Evolutionary conservation across 2,329 filamentous ascomycete species (phyloP).

Genomic region (Verticillium isaacii): DNA sequence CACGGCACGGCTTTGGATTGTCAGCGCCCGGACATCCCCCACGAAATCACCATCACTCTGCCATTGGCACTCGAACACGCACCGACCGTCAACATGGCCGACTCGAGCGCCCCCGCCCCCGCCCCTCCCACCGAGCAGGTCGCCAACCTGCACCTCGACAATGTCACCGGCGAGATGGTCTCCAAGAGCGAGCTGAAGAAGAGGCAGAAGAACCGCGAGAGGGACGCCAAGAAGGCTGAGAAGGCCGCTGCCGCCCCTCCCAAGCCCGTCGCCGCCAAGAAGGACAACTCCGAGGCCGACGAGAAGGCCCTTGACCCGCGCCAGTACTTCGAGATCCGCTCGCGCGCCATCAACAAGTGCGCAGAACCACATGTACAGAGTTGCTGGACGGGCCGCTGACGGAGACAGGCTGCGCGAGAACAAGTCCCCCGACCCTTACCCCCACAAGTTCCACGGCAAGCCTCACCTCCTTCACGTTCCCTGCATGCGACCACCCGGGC

Average conservation of each 20-base stretch:
- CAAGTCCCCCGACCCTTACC: constrained; percentile 78
- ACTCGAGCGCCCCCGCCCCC: constrained; percentile 25
- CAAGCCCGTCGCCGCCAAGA: constrained; percentile 59
- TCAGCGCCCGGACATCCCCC: background rate
- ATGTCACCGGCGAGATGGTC: constrained; percentile 83
- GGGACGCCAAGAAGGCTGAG: constrained; percentile 83
- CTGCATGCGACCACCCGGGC: background rate
- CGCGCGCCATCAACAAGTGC: constrained; percentile 66
- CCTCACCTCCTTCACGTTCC: background rate
- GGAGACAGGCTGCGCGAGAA: constrained; percentile 54
- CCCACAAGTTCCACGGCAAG: constrained; percentile 59
- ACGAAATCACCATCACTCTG: background rate
- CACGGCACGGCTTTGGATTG: background rate
- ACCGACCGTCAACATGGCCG: constrained; percentile 13
- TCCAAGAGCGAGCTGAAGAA: constrained; percentile 93
- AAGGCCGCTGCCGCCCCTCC: constrained; percentile 68
- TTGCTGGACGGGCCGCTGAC: constrained; percentile 51
- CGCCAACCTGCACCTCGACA: constrained; percentile 79
- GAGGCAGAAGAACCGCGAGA: constrained; percentile 84
- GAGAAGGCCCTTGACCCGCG: constrained; percentile 54
- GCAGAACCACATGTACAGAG: background rate
- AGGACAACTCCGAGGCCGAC: constrained; percentile 66
- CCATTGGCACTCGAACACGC: background rate
- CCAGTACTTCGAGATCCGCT: constrained; percentile 94
- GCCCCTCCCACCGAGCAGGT: constrained; percentile 45